Base-by-base conservation (phyloP, 768 basidiomycete genomes). In the Crucibulum laeve region DNA sequence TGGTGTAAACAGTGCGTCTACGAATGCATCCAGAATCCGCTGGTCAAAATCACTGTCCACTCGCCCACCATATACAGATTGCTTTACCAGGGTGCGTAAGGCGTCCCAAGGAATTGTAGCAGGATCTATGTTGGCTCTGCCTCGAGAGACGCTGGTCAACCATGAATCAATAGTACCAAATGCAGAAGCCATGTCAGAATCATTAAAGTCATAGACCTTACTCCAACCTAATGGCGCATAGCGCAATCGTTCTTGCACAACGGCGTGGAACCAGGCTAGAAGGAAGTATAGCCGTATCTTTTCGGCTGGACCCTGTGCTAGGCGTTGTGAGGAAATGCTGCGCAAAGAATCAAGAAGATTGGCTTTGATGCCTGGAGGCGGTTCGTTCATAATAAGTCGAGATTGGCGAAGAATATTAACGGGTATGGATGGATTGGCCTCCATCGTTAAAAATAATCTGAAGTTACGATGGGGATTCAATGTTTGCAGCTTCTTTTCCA, bases 371-470 rank as follows among this genome's bases (percentile, higher is more conserved):
- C 96, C 96, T 11, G 94, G 94, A 35, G 93, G 89, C 38, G 96
- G 94, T 60, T 99, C 96, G 60, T 98, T 98, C 94, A 98, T 98
- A 60, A 98, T 77, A 53, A 98, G 81, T 37, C 93, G 86, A 22
- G 94, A 97, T 62, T 92, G 93, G 7, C 94, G 87, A 19, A 99
- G 77, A 52, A 98, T 93, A 61, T 96, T 98, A 56, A 96, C 92
- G 5, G 95, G 92, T 45, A 99, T 93, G 22, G 85, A 78, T 19
- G 89, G 89, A 59, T 91, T 95, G 21, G 91, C 90, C 68, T 98
- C 96, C 92, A 98, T 91, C 2, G 96, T 98, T 42, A 99, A 73
- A 80, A 98, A 99, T 18, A 98, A 76, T 17, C 96, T 84, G 90
- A 98, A 99, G 60, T 78, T 85, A 48, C 83, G 84, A 58, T 94